These are phyloP conservation scores for Laetiporus sulphureus DNA, from an alignment of 1,284 basidiomycete genomes.

Conservation along the genomic window DNA sequence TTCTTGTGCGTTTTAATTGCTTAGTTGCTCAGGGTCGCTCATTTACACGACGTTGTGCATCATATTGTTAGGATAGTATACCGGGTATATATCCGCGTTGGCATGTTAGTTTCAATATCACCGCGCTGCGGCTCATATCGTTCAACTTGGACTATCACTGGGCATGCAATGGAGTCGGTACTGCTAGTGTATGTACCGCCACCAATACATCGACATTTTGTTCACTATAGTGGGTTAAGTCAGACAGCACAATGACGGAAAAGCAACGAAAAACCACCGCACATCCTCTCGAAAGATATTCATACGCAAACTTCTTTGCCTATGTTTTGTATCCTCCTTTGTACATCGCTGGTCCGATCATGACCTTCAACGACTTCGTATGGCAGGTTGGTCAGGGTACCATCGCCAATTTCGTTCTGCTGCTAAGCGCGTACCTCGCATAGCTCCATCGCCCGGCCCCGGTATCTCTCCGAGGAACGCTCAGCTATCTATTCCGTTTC, in stretches of 20 bases:
- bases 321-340: conserved; percentile 90
- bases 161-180: conserved; percentile 43
- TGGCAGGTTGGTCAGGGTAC: conserved; percentile 63
- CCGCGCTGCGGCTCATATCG: conserved; percentile 90
- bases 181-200: conserved; percentile 35
- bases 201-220: neutral
- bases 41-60: too few relatives aligned
- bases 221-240: conserved; percentile 20
- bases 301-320: conserved; percentile 53
- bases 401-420: neutral
- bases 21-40: too few relatives aligned
- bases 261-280: conserved; percentile 49
- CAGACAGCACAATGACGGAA: conserved; percentile 34
- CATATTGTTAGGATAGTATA: conserved; percentile 54
- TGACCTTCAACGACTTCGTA: conserved; percentile 93
- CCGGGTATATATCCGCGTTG: conserved; percentile 78
- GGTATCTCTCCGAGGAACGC: conserved; percentile 30
- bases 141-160: conserved; percentile 93
- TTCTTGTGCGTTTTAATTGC: conserved; percentile 39
- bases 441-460: conserved; percentile 50
- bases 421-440: neutral
- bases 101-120: conserved; percentile 96
- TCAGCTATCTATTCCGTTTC: conserved; percentile 71
- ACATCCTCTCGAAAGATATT: conserved; percentile 45
- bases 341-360: conserved; percentile 95